Evolutionary conservation across 805 yeast species (phyloP).

Genomic region (Wickerhamomyces canadensis): DNA sequence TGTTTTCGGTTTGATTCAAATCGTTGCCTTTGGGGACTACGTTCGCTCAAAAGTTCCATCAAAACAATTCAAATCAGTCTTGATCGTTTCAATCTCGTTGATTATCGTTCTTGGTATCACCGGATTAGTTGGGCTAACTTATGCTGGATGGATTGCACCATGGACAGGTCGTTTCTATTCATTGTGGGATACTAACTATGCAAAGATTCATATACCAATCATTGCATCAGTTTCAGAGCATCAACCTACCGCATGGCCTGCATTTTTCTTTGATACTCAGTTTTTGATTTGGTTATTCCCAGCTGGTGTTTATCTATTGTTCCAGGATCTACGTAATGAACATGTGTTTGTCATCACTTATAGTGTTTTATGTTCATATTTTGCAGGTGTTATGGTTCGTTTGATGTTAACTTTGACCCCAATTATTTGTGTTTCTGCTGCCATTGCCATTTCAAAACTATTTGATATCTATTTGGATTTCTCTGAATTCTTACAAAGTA

Average conservation of each 20-base stretch:
- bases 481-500: conserved; percentile 26
- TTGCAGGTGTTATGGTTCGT: conserved; percentile 99
- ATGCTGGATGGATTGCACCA: conserved; percentile 92
- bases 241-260: conserved; percentile 99
- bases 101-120: conserved; percentile 59
- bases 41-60: conserved; percentile 69
- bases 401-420: conserved; percentile 96
- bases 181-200: conserved; percentile 96
- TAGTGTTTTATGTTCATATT: conserved; percentile 89
- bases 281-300: conserved; percentile 98
- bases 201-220: conserved; percentile 96
- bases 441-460: conserved; percentile 78
- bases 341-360: conserved; percentile 90
- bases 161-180: conserved; percentile 99
- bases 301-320: conserved; percentile 86
- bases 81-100: conserved; percentile 51
- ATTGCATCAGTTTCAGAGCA: conserved; percentile 99
- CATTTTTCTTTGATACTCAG: conserved; percentile 91
- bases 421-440: conserved; percentile 88
- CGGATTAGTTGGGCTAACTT: conserved; percentile 76
- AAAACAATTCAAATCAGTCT: conserved; percentile 64
- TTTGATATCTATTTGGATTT: conserved; percentile 78
- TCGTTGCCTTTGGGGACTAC: conserved; percentile 81
- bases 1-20: conserved; percentile 90
- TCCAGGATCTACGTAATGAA: conserved; percentile 86